Conservation (phyloP, 345 rosid species). For the Laguncularia racemosa region DNA sequence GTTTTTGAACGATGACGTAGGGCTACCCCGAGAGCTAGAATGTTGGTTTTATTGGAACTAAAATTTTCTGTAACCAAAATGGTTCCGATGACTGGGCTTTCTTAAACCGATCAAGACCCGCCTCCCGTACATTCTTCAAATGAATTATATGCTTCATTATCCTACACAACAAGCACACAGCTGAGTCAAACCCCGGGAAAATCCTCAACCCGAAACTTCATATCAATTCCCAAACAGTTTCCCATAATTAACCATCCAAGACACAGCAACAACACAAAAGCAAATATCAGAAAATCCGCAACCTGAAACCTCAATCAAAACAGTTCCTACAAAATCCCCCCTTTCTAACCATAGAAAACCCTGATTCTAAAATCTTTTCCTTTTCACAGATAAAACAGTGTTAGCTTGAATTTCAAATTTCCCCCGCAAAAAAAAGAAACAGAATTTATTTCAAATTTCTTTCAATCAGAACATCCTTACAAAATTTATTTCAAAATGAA, state of each 20-base stretch:
- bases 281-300: background rate
- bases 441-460: too few species aligned
- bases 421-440: too few species aligned
- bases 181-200: background rate
- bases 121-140: constrained; percentile 73
- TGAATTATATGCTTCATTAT: background rate
- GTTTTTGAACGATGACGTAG: constrained; percentile 18
- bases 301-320: too few species aligned
- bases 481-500: too few species aligned
- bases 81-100: constrained; percentile 90
- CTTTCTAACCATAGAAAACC: too few species aligned
- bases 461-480: too few species aligned
- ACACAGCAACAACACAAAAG: background rate
- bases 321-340: too few species aligned
- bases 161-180: background rate
- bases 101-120: constrained; percentile 83
- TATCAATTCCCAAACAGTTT: background rate
- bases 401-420: too few species aligned
- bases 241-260: background rate
- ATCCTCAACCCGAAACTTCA: background rate
- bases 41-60: constrained; percentile 24
- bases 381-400: too few species aligned
- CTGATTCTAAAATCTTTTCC: too few species aligned
- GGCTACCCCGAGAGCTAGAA: constrained; percentile 15
- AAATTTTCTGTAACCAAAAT: constrained; percentile 55